Base-by-base conservation (phyloP, 768 basidiomycete species). In the Kwoniella sp. region DNA sequence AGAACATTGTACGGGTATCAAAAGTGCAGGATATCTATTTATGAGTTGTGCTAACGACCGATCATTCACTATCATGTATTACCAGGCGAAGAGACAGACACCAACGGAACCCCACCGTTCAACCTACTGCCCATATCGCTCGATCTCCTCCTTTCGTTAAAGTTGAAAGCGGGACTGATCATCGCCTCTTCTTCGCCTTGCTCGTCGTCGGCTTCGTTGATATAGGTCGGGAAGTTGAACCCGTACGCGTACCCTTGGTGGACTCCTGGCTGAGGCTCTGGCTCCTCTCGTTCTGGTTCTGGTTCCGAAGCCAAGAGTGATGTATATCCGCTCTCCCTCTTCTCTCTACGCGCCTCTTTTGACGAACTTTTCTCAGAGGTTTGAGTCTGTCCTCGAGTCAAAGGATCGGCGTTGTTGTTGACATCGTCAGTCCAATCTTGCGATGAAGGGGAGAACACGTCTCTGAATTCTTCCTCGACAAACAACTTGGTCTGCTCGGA, bases 391-490 rank as follows among this genome's bases (percentile, higher is more conserved):
- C 31, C 7, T 52, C 22, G 22, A 22, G 8, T 52, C 26, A 29
- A 28, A 8, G 8, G 23, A 29, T 54, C 26, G 50, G 7, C n/a
- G 31, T 54, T 54, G 29, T 20, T 29, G 37, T 37, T 2, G 58
- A 3, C 41, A 20, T 11, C 15, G 15, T 45, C 41, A 17, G 41
- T 45, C 50, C 50, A 28, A 11, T 25, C 23, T 4, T 51, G 1
- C n/a, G 47, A 52, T 4, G 47, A 55, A 28, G 73, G 73, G 29
- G 54, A 61, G 58, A 71, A 73, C 1, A 76, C 13, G 37, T 72
- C 70, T 7, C 55, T 12, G 52, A 72, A 73, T 54, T 73, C 75
- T 30, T 69, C 68, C 50, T 76, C 71, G 17, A 76, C 65, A 38
- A 76, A 57, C 20, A 69, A 8, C 15, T 64, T 58, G 2, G 75